Percentiles rank a stretch among this genome's conserved stretches.
These are phyloP conservation scores for Tilletia walkeri DNA, from an alignment of 1,284 basidiomycete genomes.

Conservation along the genomic window DNA sequence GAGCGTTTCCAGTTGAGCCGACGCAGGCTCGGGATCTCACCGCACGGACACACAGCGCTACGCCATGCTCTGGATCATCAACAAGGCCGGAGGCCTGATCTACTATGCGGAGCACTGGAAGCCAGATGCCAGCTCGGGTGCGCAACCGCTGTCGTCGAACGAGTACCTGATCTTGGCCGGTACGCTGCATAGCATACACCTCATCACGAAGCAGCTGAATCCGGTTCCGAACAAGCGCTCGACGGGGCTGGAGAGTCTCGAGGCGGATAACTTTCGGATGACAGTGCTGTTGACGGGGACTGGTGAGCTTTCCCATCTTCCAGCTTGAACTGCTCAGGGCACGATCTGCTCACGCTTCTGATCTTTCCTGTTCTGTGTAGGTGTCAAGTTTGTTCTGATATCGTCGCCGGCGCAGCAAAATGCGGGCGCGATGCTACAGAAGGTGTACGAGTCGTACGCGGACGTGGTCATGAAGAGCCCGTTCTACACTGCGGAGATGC, in stretches of 20 bases:
- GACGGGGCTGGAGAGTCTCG: constrained; percentile 86
- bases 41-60: constrained; percentile 18
- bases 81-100: constrained; percentile 95
- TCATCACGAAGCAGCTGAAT: constrained; percentile 87
- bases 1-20: neutral
- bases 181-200: constrained; percentile 95
- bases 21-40: neutral
- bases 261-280: constrained; percentile 89
- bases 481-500: constrained; percentile 98
- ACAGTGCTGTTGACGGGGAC: constrained; percentile 86
- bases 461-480: constrained; percentile 99
- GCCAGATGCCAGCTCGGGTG: constrained; percentile 17
- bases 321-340: too few species aligned
- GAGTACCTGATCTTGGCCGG: constrained; percentile 95
- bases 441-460: constrained; percentile 83
- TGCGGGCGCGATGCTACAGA: constrained; percentile 60
- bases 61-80: constrained; percentile 81
- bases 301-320: constrained; percentile 62
- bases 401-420: constrained; percentile 74
- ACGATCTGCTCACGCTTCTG: neutral
- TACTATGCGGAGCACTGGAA: constrained; percentile 78
- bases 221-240: constrained; percentile 62
- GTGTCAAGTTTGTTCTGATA: constrained; percentile 94
- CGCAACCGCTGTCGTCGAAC: constrained; percentile 71
- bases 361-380: constrained; percentile 59